Base-by-base conservation (phyloP, 495 filamentous ascomycete species). In the Cercophora samala region DNA sequence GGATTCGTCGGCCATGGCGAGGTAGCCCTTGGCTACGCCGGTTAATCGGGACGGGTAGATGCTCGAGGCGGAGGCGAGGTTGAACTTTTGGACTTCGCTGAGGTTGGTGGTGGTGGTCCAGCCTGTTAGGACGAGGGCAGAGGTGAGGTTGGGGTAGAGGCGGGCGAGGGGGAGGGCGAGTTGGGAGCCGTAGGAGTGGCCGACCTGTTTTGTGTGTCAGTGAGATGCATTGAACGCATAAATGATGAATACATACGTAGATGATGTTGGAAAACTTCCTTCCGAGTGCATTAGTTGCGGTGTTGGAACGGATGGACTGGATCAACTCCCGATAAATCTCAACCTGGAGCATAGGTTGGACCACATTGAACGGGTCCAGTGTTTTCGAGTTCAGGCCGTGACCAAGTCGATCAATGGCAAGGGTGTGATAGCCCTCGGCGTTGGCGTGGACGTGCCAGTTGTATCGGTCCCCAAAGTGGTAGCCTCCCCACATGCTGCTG, bases 401-500 rank as follows among this genome's bases (percentile, higher is more conserved):
- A 18, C 58, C 26, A 18, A 60, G 58, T 23, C 69, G 67, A 66
- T 75, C 71, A 24, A 75, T 66, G 53, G 73, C 73, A 2, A 75
- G 56, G 5, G 73, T 73, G 29, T 68, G 66, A 58, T 71, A 71
- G 0, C 73, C 73, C 6, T 55, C 25, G 6, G 18, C 13, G n/a
- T 68, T 70, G 46, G 71, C 73, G 17, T 9, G 21, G n/a, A 19
- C 2, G 3, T 67, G 72, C 66, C 67, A 73, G 65, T 72, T 59
- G 63, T 70, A 69, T 23, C 52, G 24, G 32, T 56, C 56, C 8
- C 42, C 63, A 19, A 63, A 68, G 21, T 63, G 62, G 18, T 63
- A 46, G 32, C 68, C 67, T 5, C 54, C 32, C 71, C 71, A 75
- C 25, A 66, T 25, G 52, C 52, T 52, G 42, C 72, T 69, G 66